Conservation (phyloP, 371 early-diverging fungal species). For the Blakeslea trispora region DNA sequence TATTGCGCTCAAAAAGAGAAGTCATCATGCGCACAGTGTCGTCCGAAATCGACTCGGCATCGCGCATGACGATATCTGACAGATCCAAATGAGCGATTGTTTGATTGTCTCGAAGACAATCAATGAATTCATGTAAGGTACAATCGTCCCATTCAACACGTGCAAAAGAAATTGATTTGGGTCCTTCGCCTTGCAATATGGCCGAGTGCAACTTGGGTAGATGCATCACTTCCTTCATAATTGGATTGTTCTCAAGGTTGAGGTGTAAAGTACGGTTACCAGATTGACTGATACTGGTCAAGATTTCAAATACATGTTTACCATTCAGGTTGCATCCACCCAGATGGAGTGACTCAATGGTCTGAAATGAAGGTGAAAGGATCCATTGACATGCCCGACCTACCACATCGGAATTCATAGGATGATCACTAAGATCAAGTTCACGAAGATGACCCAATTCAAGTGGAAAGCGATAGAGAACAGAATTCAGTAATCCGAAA, state of each 20-base stretch:
- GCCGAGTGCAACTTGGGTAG: conserved; percentile 40
- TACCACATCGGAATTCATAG: conserved; percentile 14
- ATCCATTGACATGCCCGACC: conserved; percentile 35
- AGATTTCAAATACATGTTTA: conserved; percentile 28
- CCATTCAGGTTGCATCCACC: conserved; percentile 36
- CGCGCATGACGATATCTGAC: conserved; percentile 29
- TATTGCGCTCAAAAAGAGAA: conserved; percentile 43
- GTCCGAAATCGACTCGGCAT: conserved; percentile 24
- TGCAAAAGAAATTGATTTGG: conserved; percentile 35
- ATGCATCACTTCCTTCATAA: conserved; percentile 38
- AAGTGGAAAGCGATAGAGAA: conserved; percentile 13
- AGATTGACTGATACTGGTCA: conserved; percentile 32
- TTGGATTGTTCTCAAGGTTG: conserved; percentile 35
- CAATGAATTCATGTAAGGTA: conserved; percentile 41
- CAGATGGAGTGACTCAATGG: conserved; percentile 27
- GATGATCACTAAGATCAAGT: conserved; percentile 28
- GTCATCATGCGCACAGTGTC: conserved; percentile 39
- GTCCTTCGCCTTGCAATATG: conserved; percentile 40
- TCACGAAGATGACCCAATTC: conserved; percentile 20
- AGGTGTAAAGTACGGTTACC: conserved; percentile 35
- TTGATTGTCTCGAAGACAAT: conserved; percentile 38
- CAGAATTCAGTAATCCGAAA: conserved; percentile 7
- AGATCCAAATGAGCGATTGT: conserved; percentile 28
- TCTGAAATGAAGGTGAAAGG: conserved; percentile 27
- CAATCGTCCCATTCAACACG: conserved; percentile 47